These are phyloP conservation scores for Azolla pinnata DNA, from an alignment of 75 land plant genomes.

Conservation along the genomic window DNA sequence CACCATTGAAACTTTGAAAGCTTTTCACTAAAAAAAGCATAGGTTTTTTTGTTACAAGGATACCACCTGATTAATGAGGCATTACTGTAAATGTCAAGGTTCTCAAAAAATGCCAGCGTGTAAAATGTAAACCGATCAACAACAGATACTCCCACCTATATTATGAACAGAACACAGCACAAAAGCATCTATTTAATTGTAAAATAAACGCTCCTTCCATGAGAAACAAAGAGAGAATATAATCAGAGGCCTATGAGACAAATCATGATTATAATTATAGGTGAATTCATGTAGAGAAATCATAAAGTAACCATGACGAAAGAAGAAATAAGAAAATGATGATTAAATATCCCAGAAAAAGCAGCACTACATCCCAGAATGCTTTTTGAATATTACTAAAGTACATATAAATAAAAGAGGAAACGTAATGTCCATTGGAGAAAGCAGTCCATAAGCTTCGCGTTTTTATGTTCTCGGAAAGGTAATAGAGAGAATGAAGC, in stretches of 20 bases:
- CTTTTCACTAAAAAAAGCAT: background rate
- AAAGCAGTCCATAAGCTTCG: too few species aligned
- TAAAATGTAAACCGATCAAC: conserved; percentile 95
- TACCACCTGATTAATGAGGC: conserved; percentile 66
- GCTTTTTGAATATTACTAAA: background rate
- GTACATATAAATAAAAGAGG: background rate
- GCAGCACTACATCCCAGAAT: background rate
- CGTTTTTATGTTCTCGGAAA: too few species aligned
- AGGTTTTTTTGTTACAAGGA: background rate
- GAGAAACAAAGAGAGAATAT: background rate
- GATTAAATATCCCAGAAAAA: background rate
- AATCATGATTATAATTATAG: too few species aligned
- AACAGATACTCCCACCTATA: conserved; percentile 92
- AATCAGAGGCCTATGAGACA: background rate
- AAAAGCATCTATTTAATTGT: background rate
- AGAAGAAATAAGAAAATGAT: background rate
- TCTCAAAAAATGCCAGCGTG: conserved; percentile 97
- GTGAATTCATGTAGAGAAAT: too few species aligned
- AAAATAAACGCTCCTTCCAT: background rate
- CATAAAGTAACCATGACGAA: too few species aligned
- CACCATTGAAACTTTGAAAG: background rate
- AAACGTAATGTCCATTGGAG: background rate
- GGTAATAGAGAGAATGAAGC: too few species aligned
- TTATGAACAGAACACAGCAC: background rate
- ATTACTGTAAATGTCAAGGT: conserved; percentile 68